Evolutionary conservation across 805 yeast genomes (phyloP).

Genomic region (Spencermartinsiella europaea): DNA sequence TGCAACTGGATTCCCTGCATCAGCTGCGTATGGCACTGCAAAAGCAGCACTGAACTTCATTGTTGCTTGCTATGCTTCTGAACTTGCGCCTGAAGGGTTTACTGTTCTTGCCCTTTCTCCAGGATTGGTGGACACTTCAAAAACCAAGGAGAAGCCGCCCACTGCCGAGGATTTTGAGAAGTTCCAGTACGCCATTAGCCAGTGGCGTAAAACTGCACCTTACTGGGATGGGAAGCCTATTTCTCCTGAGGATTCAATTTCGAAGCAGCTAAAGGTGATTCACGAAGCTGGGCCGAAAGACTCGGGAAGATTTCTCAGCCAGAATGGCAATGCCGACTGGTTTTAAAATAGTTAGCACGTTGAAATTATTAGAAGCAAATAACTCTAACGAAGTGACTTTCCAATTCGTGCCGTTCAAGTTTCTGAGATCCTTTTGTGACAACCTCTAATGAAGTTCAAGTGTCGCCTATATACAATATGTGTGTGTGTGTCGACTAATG

Average conservation of each 20-base stretch:
- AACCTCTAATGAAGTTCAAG: too few species aligned
- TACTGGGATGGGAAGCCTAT: slow-evolving; percentile 2
- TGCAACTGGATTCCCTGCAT: neutral
- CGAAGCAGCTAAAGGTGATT: slow-evolving; percentile 19
- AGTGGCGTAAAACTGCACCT: neutral
- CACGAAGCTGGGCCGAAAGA: slow-evolving; percentile 21
- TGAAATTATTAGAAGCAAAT: too few species aligned
- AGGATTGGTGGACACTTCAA: slow-evolving; percentile 35
- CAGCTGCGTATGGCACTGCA: slow-evolving; percentile 29
- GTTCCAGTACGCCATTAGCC: slow-evolving; percentile 1
- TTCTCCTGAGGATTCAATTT: slow-evolving; percentile 26
- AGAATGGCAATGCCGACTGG: slow-evolving; percentile 8
- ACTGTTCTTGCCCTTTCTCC: slow-evolving; percentile 36
- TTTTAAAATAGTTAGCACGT: too few species aligned
- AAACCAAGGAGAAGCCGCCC: neutral
- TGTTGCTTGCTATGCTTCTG: slow-evolving; percentile 27
- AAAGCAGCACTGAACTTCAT: slow-evolving; percentile 37
- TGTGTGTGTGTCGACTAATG: too few species aligned
- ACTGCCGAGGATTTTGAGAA: neutral
- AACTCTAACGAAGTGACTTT: too few species aligned
- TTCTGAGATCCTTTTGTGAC: neutral
- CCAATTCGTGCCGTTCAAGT: neutral
- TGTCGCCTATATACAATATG: too few species aligned
- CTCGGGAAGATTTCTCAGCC: slow-evolving; percentile 21
- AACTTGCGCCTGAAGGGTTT: slow-evolving; percentile 27